phyloP scores from a whole-genome alignment of 2,329 filamentous ascomycete species.

The Pseudomassariella vexata region DNA sequence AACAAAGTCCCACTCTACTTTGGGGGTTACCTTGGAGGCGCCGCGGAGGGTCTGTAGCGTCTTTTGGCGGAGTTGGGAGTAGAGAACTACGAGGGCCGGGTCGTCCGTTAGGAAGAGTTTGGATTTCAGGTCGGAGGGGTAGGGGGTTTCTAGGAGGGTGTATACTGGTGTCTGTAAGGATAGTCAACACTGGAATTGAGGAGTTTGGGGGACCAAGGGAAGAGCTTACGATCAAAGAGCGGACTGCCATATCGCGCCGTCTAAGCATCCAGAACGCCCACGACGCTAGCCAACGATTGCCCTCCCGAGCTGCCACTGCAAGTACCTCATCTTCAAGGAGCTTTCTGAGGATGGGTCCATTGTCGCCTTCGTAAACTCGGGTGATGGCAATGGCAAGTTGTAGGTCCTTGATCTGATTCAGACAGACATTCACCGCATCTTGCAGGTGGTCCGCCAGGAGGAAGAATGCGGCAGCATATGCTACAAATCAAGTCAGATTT shows the following conservation, averaged over 20 bases:
- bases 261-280: constrained; percentile 95
- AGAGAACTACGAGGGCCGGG: constrained; percentile 80
- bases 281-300: constrained; percentile 88
- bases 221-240: constrained; percentile 66
- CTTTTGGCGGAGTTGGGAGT: constrained; percentile 76
- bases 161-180: constrained; percentile 70
- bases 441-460: constrained; percentile 78
- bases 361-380: constrained; percentile 82
- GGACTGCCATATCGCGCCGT: constrained; percentile 76
- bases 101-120: constrained; percentile 86
- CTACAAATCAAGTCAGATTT: constrained; percentile 46
- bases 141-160: constrained; percentile 63
- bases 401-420: constrained; percentile 81
- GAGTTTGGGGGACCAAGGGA: neutral
- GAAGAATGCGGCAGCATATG: constrained; percentile 95
- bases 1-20: constrained; percentile 83
- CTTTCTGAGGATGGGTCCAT: constrained; percentile 64
- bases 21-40: constrained; percentile 73
- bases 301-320: constrained; percentile 68
- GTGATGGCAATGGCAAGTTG: constrained; percentile 86
- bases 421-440: constrained; percentile 80
- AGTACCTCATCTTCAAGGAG: constrained; percentile 78
- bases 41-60: constrained; percentile 78
- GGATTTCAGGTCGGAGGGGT: constrained; percentile 63
- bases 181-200: neutral